These are phyloP conservation scores for Cordia subcordata DNA, from an alignment of 257 asterid genomes.

Conservation along the genomic window DNA sequence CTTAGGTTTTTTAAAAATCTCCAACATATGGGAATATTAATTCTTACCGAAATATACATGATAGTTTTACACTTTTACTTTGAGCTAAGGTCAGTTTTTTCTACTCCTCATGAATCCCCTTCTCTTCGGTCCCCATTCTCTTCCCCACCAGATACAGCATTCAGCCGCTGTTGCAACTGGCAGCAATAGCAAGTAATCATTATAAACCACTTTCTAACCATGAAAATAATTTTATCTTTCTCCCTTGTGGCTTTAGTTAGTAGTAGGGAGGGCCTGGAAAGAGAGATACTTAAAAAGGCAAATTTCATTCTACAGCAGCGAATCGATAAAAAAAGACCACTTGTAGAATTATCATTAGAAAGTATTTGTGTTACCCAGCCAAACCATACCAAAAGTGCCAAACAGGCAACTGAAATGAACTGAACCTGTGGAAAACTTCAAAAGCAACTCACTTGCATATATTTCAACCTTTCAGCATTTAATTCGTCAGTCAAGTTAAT, in stretches of 20 bases:
- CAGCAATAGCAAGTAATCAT: slow-evolving; percentile 17
- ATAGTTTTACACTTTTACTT: slow-evolving; percentile 7
- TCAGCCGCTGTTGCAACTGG: slow-evolving; percentile 80
- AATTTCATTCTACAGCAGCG: not conserved
- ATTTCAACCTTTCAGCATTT: slow-evolving; percentile 64
- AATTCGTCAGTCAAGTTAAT: slow-evolving; percentile 77
- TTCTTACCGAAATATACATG: slow-evolving; percentile 49
- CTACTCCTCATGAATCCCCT: slow-evolving; percentile 49
- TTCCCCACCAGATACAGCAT: slow-evolving; percentile 42
- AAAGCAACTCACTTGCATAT: slow-evolving; percentile 56
- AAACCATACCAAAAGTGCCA: too few species aligned
- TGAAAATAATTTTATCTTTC: not conserved
- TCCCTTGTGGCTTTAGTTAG: not conserved
- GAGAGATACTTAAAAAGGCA: not conserved
- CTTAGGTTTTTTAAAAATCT: not conserved
- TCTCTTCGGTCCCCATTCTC: slow-evolving; percentile 60
- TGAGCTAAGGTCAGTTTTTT: not conserved
- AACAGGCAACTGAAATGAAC: too few species aligned
- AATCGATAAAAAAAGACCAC: not conserved
- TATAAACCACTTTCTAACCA: not conserved
- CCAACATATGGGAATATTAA: not conserved
- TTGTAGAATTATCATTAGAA: not conserved
- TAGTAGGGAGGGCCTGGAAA: not conserved
- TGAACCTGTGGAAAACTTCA: not conserved
- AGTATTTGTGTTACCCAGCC: not conserved